Evolutionary conservation across 805 yeast species (phyloP).

Genomic region (Lachancea mirantina): DNA sequence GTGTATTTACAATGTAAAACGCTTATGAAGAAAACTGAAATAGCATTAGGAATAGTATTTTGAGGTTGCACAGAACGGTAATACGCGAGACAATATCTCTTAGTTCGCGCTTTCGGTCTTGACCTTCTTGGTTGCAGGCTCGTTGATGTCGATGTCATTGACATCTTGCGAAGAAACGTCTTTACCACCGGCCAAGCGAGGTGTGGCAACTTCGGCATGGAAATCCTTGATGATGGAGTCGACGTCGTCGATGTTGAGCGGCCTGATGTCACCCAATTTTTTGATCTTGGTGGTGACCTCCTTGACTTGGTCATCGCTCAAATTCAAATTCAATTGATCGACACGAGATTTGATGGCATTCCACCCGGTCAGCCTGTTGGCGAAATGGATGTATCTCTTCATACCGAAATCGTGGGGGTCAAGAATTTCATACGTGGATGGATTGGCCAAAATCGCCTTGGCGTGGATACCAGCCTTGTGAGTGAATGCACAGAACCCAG

Average conservation of each 20-base stretch:
- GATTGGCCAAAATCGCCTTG: conserved; percentile 96
- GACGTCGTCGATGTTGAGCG: conserved; percentile 91
- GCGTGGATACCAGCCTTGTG: conserved; percentile 99
- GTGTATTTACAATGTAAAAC: conserved; percentile 2
- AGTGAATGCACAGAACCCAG: conserved; percentile 99
- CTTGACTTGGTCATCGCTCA: conserved; percentile 90
- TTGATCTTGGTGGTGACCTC: conserved; percentile 92
- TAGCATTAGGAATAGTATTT: background rate
- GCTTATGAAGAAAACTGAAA: background rate
- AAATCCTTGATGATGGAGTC: conserved; percentile 92
- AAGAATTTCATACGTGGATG: conserved; percentile 95
- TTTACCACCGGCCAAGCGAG: conserved; percentile 33
- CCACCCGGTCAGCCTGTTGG: conserved; percentile 98
- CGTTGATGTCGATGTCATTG: conserved; percentile 17
- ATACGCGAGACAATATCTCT: no score
- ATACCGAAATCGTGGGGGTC: conserved; percentile 94
- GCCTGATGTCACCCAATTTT: conserved; percentile 90
- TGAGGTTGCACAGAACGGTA: no score
- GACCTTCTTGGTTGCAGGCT: conserved; percentile 31
- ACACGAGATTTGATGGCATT: conserved; percentile 97
- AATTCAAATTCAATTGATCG: conserved; percentile 84
- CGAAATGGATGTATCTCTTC: conserved; percentile 93
- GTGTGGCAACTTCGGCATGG: conserved; percentile 70
- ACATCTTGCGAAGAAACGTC: conserved; percentile 18
- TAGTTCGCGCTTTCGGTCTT: no score